phyloP scores from a whole-genome alignment of 2,329 filamentous ascomycete genomes.

The Fusarium subtropicale region DNA sequence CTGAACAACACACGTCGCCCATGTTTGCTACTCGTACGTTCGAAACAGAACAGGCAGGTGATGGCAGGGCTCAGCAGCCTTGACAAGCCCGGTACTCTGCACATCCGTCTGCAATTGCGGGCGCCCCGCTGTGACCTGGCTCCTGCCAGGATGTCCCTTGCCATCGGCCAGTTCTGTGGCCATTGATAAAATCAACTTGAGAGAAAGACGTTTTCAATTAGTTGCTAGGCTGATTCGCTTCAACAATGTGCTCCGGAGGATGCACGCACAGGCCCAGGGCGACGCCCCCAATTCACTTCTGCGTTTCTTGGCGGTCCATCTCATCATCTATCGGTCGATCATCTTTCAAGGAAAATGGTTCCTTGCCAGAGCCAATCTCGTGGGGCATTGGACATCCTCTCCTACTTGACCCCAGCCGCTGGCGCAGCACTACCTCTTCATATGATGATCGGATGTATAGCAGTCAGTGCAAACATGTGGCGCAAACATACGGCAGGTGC shows the following conservation, averaged over 20 bases:
- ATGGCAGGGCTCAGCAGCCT: conserved; percentile 35
- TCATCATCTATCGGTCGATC: conserved; percentile 45
- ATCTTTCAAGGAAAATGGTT: conserved; percentile 32
- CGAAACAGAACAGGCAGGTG: conserved; percentile 34
- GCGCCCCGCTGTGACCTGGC: conserved; percentile 24
- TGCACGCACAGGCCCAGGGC: conserved; percentile 25
- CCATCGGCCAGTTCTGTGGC: conserved; percentile 11
- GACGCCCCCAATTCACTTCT: conserved; percentile 19
- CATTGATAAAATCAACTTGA: conserved; percentile 14
- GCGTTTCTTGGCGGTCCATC: conserved; percentile 21
- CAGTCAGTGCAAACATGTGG: conserved; percentile 4
- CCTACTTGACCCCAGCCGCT: conserved; percentile 3
- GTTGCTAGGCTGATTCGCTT: conserved; percentile 29
- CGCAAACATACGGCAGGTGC: conserved; percentile 2
- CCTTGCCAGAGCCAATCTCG: conserved; percentile 44
- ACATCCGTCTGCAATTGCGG: conserved; percentile 19
- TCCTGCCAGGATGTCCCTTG: conserved; percentile 20
- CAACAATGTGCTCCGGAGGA: conserved; percentile 21
- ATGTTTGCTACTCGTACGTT: conserved; percentile 43
- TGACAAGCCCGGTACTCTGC: conserved; percentile 23
- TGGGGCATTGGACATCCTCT: conserved; percentile 16
- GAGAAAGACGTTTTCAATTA: conserved; percentile 30
- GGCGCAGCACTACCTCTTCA: conserved; percentile 3
- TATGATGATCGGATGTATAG: neutral
- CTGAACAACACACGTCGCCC: conserved; percentile 31